Percentiles rank a stretch among this genome's conserved stretches.
phyloP scores from a whole-genome alignment of 179 eudicot genomes.

The Corrigiola litoralis region DNA sequence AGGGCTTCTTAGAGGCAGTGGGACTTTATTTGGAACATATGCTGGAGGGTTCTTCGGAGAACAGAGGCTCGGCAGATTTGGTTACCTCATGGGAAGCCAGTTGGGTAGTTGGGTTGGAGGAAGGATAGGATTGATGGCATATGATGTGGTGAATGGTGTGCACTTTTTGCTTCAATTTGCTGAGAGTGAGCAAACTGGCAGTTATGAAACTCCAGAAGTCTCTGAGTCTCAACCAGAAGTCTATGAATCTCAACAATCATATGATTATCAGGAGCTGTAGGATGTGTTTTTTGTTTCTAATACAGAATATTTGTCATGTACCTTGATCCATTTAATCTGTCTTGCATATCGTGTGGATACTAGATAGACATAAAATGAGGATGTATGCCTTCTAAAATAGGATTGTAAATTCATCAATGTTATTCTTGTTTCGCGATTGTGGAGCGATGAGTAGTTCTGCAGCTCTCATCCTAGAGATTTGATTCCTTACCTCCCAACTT shows the following conservation, averaged over 20 bases:
- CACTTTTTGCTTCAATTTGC: constrained; percentile 45
- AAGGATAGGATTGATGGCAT: constrained; percentile 82
- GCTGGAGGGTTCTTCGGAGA: constrained; percentile 63
- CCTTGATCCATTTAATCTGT: no score
- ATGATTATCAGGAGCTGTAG: background rate
- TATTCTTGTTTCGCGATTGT: no score
- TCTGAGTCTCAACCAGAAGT: constrained; percentile 12
- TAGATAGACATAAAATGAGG: background rate
- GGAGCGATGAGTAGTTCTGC: no score
- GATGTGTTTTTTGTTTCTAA: no score
- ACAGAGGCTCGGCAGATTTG: constrained; percentile 74
- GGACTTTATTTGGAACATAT: constrained; percentile 78
- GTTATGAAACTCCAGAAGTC: constrained; percentile 20
- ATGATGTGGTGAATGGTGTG: constrained; percentile 74
- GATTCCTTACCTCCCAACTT: no score
- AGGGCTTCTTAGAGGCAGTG: constrained; percentile 77
- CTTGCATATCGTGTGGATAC: background rate
- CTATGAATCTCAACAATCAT: constrained; percentile 10
- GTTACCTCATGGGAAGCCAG: constrained; percentile 87
- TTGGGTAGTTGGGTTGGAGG: constrained; percentile 96
- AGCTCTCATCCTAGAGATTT: no score
- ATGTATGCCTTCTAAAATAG: background rate
- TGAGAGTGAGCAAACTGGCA: constrained; percentile 27
- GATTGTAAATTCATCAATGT: background rate
- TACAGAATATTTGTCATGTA: no score